Base-by-base conservation (phyloP, 345 rosid genomes). In the Camelina neglecta region DNA sequence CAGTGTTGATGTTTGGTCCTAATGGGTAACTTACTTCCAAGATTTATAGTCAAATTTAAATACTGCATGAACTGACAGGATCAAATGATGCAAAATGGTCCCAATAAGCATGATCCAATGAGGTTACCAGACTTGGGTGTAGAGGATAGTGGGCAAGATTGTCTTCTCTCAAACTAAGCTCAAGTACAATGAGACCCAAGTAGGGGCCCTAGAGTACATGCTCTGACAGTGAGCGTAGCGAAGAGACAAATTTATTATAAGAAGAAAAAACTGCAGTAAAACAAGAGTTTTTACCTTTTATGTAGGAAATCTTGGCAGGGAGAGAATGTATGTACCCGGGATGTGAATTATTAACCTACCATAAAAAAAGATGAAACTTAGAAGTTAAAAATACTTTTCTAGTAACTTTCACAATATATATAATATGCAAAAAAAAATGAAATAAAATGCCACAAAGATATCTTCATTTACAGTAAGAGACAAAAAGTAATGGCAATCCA, bases 161-260 rank as follows among this genome's bases (percentile, higher is more conserved):
- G 39, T 73, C 77, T 53, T 78, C 75, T 39, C 75, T 47, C 33
- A 61, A 75, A 71, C 82, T 61, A 69, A 67, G 67, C 71, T 72
- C 73, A 63, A 60, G 65, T 67, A 75, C 77, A 48, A 60, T 44
- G 48, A 76, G 79, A 82, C 73, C 60, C 61, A 67, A 60, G 90
- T 85, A 87, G 88, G 96, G 93, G 87, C 85, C 80, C 67, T 67
- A 75, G 53, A 63, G 53, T 59, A 67, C 78, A 58, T 67, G 62
- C 67, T 72, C 81, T 72, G 79, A 55, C 75, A 74, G 18, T 64
- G 78, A 57, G 18, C 51, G 23, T 38, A 67, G 71, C 48, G 71
- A 54, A 35, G 58, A 58, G 54, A 63, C 39, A 45, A 18, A 41
- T n/a, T 49, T 39, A 70, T 50, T 41, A 68, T 70, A 76, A 56